Evolutionary conservation across 2,329 filamentous ascomycete species (phyloP).

Genomic region (Huntiella savannae): DNA sequence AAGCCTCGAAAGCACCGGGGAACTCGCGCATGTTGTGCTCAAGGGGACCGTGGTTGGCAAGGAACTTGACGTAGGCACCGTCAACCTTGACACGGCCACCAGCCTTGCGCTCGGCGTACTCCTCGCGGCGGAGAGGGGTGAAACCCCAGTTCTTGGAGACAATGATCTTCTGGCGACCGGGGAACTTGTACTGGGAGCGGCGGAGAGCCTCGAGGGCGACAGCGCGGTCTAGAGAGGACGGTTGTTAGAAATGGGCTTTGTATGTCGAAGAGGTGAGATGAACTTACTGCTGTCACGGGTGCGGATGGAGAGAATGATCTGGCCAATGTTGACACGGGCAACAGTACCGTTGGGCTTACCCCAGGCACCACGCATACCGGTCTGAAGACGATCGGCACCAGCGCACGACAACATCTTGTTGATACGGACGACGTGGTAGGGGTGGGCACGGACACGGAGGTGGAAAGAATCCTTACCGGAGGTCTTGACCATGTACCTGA

Average conservation of each 20-base stretch:
- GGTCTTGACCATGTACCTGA: conserved; percentile 48
- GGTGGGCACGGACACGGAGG: conserved; percentile 72
- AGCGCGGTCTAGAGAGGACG: conserved; percentile 45
- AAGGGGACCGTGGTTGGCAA: conserved; percentile 77
- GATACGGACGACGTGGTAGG: conserved; percentile 99
- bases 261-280: background rate
- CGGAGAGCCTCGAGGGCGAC: conserved; percentile 96
- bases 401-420: conserved; percentile 99
- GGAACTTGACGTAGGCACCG: conserved; percentile 99
- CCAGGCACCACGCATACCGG: conserved; percentile 99
- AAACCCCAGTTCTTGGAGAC: conserved; percentile 99
- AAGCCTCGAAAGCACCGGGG: conserved; percentile 71
- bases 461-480: conserved; percentile 58
- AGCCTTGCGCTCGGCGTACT: conserved; percentile 91
- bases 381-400: conserved; percentile 99
- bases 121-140: conserved; percentile 92
- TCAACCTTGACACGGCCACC: conserved; percentile 88
- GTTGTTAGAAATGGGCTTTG: background rate
- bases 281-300: conserved; percentile 78
- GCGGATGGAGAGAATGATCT: conserved; percentile 93
- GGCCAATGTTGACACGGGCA: conserved; percentile 99
- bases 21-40: conserved; percentile 81
- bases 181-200: conserved; percentile 99
- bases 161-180: conserved; percentile 99
- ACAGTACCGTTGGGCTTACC: conserved; percentile 98